Evolutionary conservation across 495 filamentous ascomycete genomes (phyloP), one percentile per base, ranked within the genome.

Genomic region (Haplographium delicatum): DNA sequence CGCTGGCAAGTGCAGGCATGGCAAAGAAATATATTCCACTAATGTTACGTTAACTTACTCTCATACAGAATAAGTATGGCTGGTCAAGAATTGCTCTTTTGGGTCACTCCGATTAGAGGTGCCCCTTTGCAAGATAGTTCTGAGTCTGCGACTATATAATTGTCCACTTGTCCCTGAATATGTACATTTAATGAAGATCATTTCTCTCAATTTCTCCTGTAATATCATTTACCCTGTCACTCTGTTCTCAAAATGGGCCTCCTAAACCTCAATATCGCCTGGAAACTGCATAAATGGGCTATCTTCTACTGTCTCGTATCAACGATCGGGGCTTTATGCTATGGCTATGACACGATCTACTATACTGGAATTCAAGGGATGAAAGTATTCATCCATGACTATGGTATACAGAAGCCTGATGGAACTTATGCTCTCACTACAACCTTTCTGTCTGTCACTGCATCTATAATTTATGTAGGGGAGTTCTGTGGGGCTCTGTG

Each of bases 401-500:
- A 54, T 41, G 47, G 57, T 24, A 15, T 40, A 10, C 9, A 15
- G 7, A 25, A 26, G 4, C 42, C 47, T 16, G 42, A 55, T 37
- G 52, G 56, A 15, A 37, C 34, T 5, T 30, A 38, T n/a, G 38
- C 35, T 5, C 39, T 58, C 4, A 43, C 47, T 1, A 37, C 47
- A 11, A 39, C 35, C 23, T 60, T 59, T 26, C 28, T 41, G 23
- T 62, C 56, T 10, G 35, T 62, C 16, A 59, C 57, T 9, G 53
- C 60, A 15, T 62, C 60, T 4, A 18, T 46, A 31, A 62, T 62
- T 39, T 59, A 62, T 41, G 43, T 62, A 19, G 60, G 60, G 34
- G 56, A 62, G 13, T 43, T 62, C n/a, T 10, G 51, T 25, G 60
- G 60, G 3, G 52, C 60, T 35, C 49, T 22, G 4, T n/a, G n/a